Evolutionary conservation across 129 eudicot species (phyloP).

Genomic region (Glebionis coronaria): DNA sequence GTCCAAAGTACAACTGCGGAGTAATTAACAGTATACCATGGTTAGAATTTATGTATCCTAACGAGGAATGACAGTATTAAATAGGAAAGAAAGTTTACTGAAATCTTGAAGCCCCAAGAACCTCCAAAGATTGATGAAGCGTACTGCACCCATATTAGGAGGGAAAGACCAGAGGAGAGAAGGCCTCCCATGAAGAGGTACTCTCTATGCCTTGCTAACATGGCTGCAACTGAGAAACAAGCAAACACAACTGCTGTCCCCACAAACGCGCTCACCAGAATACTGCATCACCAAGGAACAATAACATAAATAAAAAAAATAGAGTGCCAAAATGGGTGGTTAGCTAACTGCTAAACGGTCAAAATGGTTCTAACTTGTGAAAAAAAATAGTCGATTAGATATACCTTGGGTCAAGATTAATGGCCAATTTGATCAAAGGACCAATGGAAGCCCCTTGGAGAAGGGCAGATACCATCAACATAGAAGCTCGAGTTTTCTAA

Average conservation of each 20-base stretch:
- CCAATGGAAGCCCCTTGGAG: conserved; percentile 28
- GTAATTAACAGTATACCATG: background rate
- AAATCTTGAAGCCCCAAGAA: conserved; percentile 55
- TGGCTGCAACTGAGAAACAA: conserved; percentile 73
- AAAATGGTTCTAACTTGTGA: background rate
- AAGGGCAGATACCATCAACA: conserved; percentile 15
- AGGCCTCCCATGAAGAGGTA: conserved; percentile 62
- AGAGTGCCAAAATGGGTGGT: background rate
- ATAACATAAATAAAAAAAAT: background rate
- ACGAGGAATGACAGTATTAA: background rate
- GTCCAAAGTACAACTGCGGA: conserved; percentile 69
- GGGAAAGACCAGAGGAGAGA: conserved; percentile 62
- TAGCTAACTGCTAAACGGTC: background rate
- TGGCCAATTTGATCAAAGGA: conserved; percentile 20
- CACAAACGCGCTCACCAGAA: conserved; percentile 64
- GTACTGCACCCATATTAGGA: conserved; percentile 66
- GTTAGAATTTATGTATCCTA: background rate
- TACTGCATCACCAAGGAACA: conserved; percentile 30
- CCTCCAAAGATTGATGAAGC: conserved; percentile 68
- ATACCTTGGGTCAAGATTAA: conserved; percentile 23
- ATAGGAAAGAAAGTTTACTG: conserved; percentile 32
- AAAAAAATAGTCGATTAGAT: background rate
- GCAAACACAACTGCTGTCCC: conserved; percentile 74
- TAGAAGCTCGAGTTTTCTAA: background rate
- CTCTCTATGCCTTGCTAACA: conserved; percentile 66